These are phyloP conservation scores for Hansenula sp. DNA, from an alignment of 1,139 yeast species.

Conservation along the genomic window DNA sequence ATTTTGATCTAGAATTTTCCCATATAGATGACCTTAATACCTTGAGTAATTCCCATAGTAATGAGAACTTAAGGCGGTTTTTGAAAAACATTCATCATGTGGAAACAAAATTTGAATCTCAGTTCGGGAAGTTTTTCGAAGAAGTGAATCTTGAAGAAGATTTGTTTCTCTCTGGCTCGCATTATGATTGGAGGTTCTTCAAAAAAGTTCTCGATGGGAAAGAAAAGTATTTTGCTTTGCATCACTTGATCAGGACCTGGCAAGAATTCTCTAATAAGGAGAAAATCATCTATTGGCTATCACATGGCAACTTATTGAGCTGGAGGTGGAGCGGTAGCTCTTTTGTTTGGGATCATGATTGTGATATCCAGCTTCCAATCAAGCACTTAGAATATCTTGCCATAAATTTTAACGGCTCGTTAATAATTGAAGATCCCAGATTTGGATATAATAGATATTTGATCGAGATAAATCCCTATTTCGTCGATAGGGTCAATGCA, in stretches of 20 bases:
- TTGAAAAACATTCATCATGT: not conserved
- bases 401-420: slow-evolving; percentile 32
- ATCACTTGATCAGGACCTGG: slow-evolving; percentile 55
- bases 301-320: slow-evolving; percentile 66
- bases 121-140: slow-evolving; percentile 38
- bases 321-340: slow-evolving; percentile 68
- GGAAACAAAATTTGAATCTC: not conserved
- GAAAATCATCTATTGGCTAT: slow-evolving; percentile 55
- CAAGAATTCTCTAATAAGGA: slow-evolving; percentile 51
- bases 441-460: slow-evolving; percentile 50
- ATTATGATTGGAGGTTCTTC: slow-evolving; percentile 74
- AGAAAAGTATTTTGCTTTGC: slow-evolving; percentile 44
- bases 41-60: not conserved
- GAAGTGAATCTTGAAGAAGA: slow-evolving; percentile 35
- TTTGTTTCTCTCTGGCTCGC: slow-evolving; percentile 47
- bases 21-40: slow-evolving; percentile 3
- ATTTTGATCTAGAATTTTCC: slow-evolving; percentile 20
- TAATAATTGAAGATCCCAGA: slow-evolving; percentile 50
- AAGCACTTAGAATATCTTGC: slow-evolving; percentile 49
- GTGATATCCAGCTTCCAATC: slow-evolving; percentile 69
- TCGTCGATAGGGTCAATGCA: slow-evolving; percentile 19
- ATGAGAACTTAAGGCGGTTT: not conserved
- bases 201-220: slow-evolving; percentile 42
- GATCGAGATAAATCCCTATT: slow-evolving; percentile 42
- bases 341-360: slow-evolving; percentile 73